Evolutionary conservation across 768 basidiomycete genomes (phyloP).

Genomic region (Peribolospora kevripleyi): DNA sequence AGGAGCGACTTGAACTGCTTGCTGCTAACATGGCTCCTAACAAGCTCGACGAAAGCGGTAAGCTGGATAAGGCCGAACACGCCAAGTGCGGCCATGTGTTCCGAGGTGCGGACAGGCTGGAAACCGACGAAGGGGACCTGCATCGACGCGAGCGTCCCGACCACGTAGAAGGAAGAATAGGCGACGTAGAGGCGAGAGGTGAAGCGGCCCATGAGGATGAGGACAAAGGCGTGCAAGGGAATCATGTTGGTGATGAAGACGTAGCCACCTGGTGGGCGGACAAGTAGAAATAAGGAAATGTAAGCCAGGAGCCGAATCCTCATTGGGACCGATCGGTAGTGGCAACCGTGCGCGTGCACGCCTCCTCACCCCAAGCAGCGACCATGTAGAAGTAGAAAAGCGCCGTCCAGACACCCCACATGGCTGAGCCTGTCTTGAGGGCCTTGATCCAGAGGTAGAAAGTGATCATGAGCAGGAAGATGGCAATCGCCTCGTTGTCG

Average conservation of each 20-base stretch:
- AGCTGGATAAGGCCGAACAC: slow-evolving; percentile 93
- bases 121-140: slow-evolving; percentile 98
- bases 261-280: slow-evolving; percentile 45
- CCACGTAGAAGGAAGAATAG: slow-evolving; percentile 93
- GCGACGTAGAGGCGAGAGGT: slow-evolving; percentile 75
- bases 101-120: slow-evolving; percentile 88
- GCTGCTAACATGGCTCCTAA: slow-evolving; percentile 65
- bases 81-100: slow-evolving; percentile 95
- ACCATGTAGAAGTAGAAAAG: slow-evolving; percentile 99
- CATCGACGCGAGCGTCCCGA: slow-evolving; percentile 93
- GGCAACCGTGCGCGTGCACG: not conserved
- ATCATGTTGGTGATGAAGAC: slow-evolving; percentile 99
- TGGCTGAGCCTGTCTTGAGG: slow-evolving; percentile 72
- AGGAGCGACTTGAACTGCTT: slow-evolving; percentile 77
- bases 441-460: slow-evolving; percentile 96
- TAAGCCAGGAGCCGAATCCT: slow-evolving; percentile 3
- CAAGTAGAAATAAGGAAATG: not conserved
- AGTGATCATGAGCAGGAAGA: slow-evolving; percentile 98
- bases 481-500: slow-evolving; percentile 98
- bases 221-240: slow-evolving; percentile 77
- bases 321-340: too few relatives aligned
- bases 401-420: slow-evolving; percentile 71
- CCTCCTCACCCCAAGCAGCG: slow-evolving; percentile 77
- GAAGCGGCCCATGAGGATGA: slow-evolving; percentile 89
- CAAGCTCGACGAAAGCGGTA: slow-evolving; percentile 72